A percentile compares a stretch with the other conserved stretches of the same genome.
Conservation (phyloP, 2,329 filamentous ascomycete species). For the Colletotrichum siamense region DNA sequence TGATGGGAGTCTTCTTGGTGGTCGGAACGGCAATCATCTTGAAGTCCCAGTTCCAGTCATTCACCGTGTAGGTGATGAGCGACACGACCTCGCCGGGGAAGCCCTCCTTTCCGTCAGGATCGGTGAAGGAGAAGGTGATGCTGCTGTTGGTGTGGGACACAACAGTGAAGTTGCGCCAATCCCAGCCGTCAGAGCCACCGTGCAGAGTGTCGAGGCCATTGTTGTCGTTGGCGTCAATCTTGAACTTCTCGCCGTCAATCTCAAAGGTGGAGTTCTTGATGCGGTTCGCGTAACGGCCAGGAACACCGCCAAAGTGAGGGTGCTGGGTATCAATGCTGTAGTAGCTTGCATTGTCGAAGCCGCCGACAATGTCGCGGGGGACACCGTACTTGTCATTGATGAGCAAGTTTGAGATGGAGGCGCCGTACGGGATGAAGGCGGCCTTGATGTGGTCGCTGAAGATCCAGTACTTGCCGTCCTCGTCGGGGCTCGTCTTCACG, state of each 20-base stretch:
- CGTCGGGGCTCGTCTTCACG: constrained; percentile 48
- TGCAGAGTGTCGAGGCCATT: constrained; percentile 70
- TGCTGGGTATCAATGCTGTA: constrained; percentile 70
- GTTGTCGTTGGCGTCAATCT: constrained; percentile 69
- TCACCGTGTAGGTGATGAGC: constrained; percentile 76
- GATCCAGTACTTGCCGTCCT: constrained; percentile 75
- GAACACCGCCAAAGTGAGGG: constrained; percentile 75
- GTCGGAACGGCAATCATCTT: constrained; percentile 75
- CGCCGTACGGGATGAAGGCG: constrained; percentile 76
- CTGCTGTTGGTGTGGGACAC: constrained; percentile 68
- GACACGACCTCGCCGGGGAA: constrained; percentile 81
- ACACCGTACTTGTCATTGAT: constrained; percentile 73
- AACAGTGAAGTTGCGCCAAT: constrained; percentile 80
- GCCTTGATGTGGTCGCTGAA: constrained; percentile 69
- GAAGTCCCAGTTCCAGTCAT: constrained; percentile 71
- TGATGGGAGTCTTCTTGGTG: constrained; percentile 81
- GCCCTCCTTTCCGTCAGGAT: constrained; percentile 75
- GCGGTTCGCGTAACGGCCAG: constrained; percentile 80
- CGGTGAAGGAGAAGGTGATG: constrained; percentile 78
- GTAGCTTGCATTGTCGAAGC: constrained; percentile 78
- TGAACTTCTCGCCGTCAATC: constrained; percentile 67
- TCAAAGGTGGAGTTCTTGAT: constrained; percentile 79
- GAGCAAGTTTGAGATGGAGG: constrained; percentile 74
- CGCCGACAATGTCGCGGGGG: constrained; percentile 73
- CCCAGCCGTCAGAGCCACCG: constrained; percentile 75